Conservation (phyloP, 768 basidiomycete genomes). For the Tulasnella sp. region DNA sequence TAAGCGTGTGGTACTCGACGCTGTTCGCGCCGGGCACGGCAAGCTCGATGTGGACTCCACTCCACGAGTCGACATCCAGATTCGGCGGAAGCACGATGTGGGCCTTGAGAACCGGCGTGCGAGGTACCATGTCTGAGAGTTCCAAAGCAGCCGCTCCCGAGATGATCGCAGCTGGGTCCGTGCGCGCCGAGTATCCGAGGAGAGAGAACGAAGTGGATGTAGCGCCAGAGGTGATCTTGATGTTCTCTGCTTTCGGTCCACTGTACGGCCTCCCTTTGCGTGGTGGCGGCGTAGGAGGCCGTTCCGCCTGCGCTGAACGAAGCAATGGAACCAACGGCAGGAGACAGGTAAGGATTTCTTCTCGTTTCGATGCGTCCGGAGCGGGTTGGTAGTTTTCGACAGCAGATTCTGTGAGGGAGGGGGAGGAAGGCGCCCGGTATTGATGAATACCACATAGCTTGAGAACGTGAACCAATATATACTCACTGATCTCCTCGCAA, state of each 20-base stretch:
- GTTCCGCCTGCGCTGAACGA: neutral
- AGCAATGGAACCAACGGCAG: neutral
- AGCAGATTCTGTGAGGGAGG: neutral
- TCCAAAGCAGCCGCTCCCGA: neutral
- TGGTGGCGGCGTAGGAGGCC: neutral
- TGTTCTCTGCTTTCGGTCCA: neutral
- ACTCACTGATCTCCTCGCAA: conserved; percentile 14
- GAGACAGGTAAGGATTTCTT: neutral
- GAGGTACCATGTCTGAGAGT: neutral
- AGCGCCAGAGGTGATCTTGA: neutral
- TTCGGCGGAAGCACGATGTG: conserved; percentile 4
- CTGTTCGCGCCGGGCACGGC: conserved; percentile 15
- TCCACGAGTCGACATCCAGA: neutral
- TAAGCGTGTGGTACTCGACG: conserved; percentile 23
- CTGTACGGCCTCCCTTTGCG: conserved; percentile 3
- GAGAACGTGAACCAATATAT: neutral
- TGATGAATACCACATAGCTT: neutral
- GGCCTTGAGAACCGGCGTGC: conserved; percentile 10
- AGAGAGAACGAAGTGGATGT: neutral
- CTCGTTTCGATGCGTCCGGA: neutral
- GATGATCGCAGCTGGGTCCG: neutral
- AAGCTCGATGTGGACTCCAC: conserved; percentile 14
- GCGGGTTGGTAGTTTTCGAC: neutral
- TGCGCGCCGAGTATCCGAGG: neutral
- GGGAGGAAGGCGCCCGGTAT: too few relatives aligned